Evolutionary conservation across 164 flowering plant species (phyloP).

Genomic region (Berberis thunbergii): DNA sequence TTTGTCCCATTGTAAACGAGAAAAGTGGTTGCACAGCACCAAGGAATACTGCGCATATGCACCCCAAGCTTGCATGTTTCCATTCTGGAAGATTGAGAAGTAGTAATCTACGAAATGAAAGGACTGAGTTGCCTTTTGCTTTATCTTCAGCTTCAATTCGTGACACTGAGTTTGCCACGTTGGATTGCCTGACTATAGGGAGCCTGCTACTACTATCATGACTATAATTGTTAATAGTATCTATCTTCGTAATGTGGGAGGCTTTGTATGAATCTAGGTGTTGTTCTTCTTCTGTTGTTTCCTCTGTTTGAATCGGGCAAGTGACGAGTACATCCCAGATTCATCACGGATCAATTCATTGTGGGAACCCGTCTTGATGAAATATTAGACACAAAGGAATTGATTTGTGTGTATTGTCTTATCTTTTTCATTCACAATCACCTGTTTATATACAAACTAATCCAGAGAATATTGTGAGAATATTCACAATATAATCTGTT

Average conservation of each 20-base stretch:
- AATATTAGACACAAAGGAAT: too few relatives aligned
- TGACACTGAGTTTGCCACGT: background rate
- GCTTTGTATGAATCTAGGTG: too few relatives aligned
- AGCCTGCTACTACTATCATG: background rate
- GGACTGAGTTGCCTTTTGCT: background rate
- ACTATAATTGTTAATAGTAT: background rate
- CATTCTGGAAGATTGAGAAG: constrained; percentile 1
- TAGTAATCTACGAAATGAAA: background rate
- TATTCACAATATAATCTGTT: too few relatives aligned
- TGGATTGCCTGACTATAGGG: background rate
- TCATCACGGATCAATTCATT: background rate
- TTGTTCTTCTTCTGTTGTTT: background rate
- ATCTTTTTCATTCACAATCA: too few relatives aligned
- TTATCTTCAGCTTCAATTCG: background rate
- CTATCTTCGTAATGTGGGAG: background rate
- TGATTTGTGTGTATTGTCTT: too few relatives aligned
- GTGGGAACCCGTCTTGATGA: background rate
- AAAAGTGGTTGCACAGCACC: constrained; percentile 1
- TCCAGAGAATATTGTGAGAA: too few relatives aligned
- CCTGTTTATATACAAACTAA: too few relatives aligned
- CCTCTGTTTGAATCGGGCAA: background rate
- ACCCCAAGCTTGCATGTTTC: constrained; percentile 1
- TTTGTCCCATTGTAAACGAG: background rate
- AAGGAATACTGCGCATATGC: background rate
- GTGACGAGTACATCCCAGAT: background rate